phyloP scores from a whole-genome alignment of 2,329 filamentous ascomycete genomes.

The Ustulina deusta region DNA sequence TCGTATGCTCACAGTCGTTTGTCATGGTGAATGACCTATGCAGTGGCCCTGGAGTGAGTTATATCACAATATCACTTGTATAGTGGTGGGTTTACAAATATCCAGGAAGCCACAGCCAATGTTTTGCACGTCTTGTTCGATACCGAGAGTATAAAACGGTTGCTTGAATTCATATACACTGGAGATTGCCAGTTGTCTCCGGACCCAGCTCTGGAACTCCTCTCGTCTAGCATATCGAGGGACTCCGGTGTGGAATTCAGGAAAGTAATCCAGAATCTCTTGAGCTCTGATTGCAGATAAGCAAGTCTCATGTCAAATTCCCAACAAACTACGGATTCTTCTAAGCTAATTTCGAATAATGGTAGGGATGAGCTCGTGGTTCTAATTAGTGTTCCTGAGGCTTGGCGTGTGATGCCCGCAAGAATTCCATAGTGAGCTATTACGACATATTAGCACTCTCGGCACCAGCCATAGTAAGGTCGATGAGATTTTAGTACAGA shows the following conservation, averaged over 20 bases:
- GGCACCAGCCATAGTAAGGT: background rate
- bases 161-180: constrained; percentile 1
- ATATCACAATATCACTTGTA: no score
- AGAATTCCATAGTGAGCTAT: constrained; percentile 2
- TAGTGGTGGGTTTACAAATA: background rate
- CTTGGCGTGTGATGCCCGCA: background rate
- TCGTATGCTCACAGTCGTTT: constrained; percentile 8
- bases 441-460: constrained; percentile 1
- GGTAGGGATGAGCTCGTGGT: background rate
- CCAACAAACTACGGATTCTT: background rate
- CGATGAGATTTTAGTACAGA: background rate
- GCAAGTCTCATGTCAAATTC: constrained; percentile 3
- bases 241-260: background rate
- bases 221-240: background rate
- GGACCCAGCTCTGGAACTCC: background rate
- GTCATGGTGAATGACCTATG: constrained; percentile 13
- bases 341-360: background rate
- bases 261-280: background rate
- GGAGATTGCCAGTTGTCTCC: background rate
- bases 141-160: background rate
- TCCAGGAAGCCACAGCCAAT: background rate
- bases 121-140: constrained; percentile 2
- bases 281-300: background rate
- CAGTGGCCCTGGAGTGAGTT: background rate
- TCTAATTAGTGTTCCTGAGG: background rate